A percentile compares a stretch with the other conserved stretches of the same genome.
These are phyloP conservation scores for Telopea speciosissima DNA, from an alignment of 177 flowering plant species.

Conservation along the genomic window DNA sequence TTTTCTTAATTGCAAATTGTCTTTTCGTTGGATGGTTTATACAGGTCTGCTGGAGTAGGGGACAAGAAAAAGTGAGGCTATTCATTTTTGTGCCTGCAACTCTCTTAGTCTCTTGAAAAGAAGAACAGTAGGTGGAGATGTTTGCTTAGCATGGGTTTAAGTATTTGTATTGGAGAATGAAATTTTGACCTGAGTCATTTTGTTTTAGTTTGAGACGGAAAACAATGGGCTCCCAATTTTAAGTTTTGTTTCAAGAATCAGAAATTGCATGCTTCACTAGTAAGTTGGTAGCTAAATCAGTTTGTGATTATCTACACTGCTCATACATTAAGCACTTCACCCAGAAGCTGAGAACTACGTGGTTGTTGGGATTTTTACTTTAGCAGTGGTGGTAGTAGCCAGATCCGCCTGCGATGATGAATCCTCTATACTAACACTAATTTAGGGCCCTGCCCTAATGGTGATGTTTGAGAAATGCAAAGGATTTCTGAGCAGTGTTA, in stretches of 20 bases:
- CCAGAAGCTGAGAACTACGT: neutral
- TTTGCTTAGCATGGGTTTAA: neutral
- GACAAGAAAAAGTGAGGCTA: conserved; percentile 36
- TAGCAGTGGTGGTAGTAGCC: neutral
- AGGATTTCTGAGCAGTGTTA: conserved; percentile 4
- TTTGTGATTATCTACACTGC: neutral
- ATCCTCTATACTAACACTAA: neutral
- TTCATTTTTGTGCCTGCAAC: neutral
- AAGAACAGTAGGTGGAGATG: neutral
- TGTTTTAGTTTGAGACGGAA: neutral
- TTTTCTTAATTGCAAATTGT: neutral
- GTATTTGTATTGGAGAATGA: neutral
- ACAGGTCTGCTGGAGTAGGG: conserved; percentile 41
- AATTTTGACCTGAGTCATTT: neutral
- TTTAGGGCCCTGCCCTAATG: neutral
- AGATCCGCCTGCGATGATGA: neutral
- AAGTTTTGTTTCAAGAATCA: neutral
- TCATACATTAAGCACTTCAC: neutral
- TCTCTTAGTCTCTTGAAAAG: neutral
- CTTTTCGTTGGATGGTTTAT: neutral
- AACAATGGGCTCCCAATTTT: neutral
- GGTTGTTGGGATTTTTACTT: neutral
- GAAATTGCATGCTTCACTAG: neutral
- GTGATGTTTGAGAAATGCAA: neutral
- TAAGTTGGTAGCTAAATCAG: too few species aligned